Conservation (phyloP, 805 yeast genomes). For the Suhomyces tanzawaensis region DNA sequence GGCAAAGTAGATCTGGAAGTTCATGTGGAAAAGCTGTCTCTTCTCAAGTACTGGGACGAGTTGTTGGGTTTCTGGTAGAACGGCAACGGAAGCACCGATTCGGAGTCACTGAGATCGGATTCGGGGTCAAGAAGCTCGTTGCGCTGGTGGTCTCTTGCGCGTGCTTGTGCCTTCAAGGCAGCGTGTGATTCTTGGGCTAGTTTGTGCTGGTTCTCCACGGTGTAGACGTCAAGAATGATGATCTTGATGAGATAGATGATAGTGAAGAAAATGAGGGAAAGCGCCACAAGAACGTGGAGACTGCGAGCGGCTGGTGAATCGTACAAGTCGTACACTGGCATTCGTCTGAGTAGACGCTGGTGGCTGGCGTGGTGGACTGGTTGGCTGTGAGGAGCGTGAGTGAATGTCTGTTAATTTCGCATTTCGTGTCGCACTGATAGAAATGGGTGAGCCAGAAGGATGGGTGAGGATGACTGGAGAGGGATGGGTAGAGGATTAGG, state of each 20-base stretch:
- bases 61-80: constrained; percentile 34
- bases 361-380: too few species aligned
- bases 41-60: constrained; percentile 41
- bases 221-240: constrained; percentile 5
- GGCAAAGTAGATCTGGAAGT: constrained; percentile 34
- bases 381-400: too few species aligned
- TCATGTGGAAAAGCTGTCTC: constrained; percentile 40
- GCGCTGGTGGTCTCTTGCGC: neutral
- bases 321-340: neutral
- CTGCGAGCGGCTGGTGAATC: neutral
- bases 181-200: constrained; percentile 1
- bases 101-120: constrained; percentile 5
- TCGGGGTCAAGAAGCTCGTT: constrained; percentile 2
- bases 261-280: neutral
- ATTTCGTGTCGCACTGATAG: too few species aligned
- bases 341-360: too few species aligned
- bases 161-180: neutral
- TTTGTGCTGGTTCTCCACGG: constrained; percentile 3
- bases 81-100: constrained; percentile 2
- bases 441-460: too few species aligned
- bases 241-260: constrained; percentile 1
- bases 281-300: neutral
- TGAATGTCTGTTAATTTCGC: too few species aligned
- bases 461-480: too few species aligned
- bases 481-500: too few species aligned